Conservation (phyloP, 306 rosid genomes). For the Bauhinia variegata region DNA sequence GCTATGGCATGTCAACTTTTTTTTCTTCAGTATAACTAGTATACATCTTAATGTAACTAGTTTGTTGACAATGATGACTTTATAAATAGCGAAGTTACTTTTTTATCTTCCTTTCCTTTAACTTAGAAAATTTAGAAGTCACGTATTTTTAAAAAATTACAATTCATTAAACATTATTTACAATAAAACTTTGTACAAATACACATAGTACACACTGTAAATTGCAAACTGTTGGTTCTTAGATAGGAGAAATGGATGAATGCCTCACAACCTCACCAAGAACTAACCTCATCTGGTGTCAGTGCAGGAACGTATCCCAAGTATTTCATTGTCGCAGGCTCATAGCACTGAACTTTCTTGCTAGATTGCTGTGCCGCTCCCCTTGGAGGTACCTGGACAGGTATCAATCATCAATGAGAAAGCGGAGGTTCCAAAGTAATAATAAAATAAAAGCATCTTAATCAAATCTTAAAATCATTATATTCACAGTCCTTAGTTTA, state of each 20-base stretch:
- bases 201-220: not conserved
- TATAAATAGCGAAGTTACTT: not conserved
- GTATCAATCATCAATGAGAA: slow-evolving; percentile 28
- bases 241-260: slow-evolving; percentile 2
- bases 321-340: slow-evolving; percentile 96
- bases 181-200: too few relatives aligned
- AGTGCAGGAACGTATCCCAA: slow-evolving; percentile 78
- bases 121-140: too few relatives aligned
- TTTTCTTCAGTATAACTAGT: slow-evolving; percentile 4
- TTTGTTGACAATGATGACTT: not conserved
- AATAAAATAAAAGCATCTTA: not conserved
- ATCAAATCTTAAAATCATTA: slow-evolving; percentile 9
- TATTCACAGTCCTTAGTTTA: slow-evolving; percentile 1
- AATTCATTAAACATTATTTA: too few relatives aligned
- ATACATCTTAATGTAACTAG: slow-evolving; percentile 8
- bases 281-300: slow-evolving; percentile 69
- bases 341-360: slow-evolving; percentile 81
- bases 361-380: slow-evolving; percentile 74
- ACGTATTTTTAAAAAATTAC: too few relatives aligned
- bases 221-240: not conserved
- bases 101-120: not conserved
- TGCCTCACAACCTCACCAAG: slow-evolving; percentile 5
- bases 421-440: not conserved
- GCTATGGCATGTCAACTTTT: slow-evolving; percentile 11
- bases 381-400: slow-evolving; percentile 83